A percentile compares a stretch with the other conserved stretches of the same genome.
These are phyloP conservation scores for Trichoderma gamsii DNA, from an alignment of 495 filamentous ascomycete genomes.

Conservation along the genomic window DNA sequence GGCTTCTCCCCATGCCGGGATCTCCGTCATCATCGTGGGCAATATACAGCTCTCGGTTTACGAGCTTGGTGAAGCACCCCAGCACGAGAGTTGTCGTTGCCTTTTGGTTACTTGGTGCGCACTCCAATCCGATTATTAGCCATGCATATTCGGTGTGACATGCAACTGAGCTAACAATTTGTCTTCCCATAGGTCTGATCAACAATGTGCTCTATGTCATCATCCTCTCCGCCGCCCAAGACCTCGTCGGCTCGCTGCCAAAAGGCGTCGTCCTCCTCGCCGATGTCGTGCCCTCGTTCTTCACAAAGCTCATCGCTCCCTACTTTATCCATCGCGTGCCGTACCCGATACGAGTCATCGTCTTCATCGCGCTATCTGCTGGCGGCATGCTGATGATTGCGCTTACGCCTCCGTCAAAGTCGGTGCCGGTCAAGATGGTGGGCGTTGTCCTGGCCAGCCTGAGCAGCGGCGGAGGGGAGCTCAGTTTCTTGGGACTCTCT, in stretches of 20 bases:
- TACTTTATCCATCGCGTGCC: constrained; percentile 88
- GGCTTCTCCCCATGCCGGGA: constrained; percentile 64
- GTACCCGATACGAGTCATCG: constrained; percentile 66
- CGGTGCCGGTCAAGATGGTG: constrained; percentile 66
- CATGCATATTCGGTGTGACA: background rate
- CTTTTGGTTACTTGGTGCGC: constrained; percentile 88
- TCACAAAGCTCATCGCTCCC: constrained; percentile 79
- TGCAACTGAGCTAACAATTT: background rate
- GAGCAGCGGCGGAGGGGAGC: constrained; percentile 76
- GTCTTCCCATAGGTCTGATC: constrained; percentile 61
- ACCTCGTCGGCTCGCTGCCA: constrained; percentile 85
- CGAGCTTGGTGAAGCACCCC: constrained; percentile 55
- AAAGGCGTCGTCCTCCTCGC: constrained; percentile 91
- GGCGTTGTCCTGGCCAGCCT: constrained; percentile 83
- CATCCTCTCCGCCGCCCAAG: constrained; percentile 90
- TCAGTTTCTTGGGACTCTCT: constrained; percentile 83
- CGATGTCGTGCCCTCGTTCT: constrained; percentile 82
- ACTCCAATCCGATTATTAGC: background rate
- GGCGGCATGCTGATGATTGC: constrained; percentile 86
- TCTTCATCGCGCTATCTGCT: constrained; percentile 65
- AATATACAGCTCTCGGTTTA: constrained; percentile 59
- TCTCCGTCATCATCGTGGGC: constrained; percentile 70
- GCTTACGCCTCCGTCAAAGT: constrained; percentile 57
- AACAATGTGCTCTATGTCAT: constrained; percentile 99
- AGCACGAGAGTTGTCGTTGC: constrained; percentile 69